Conservation (phyloP, 306 rosid genomes). For the Cucumis sativus region Cucumber_9930_V3 NC_026657.2:33273001-33273500, state of each 20-base stretch:
- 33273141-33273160: conserved; percentile 55
- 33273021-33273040: conserved; percentile 54
- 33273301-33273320: conserved; percentile 69
- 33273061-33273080: conserved; percentile 47
- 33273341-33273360: conserved; percentile 27
- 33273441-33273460: neutral
- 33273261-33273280: conserved; percentile 25
- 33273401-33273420: conserved; percentile 47
- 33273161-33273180: conserved; percentile 47
- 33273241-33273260: conserved; percentile 59
- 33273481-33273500: conserved; percentile 38
- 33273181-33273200: conserved; percentile 75
- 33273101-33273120: conserved; percentile 32
- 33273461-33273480: conserved; percentile 26
- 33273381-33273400: conserved; percentile 64
- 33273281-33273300: conserved; percentile 41
- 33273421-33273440: conserved; percentile 40
- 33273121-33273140: conserved; percentile 31
- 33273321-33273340: conserved; percentile 17
- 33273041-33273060: conserved; percentile 49
- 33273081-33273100: conserved; percentile 40
- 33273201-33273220: conserved; percentile 83
- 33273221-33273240: conserved; percentile 73
- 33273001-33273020: conserved; percentile 81
- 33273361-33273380: conserved; percentile 54